A percentile compares a stretch with the other conserved stretches of the same genome.
Conservation (phyloP, 2,329 filamentous ascomycete species). For the Penicillium capsulatum region DNA sequence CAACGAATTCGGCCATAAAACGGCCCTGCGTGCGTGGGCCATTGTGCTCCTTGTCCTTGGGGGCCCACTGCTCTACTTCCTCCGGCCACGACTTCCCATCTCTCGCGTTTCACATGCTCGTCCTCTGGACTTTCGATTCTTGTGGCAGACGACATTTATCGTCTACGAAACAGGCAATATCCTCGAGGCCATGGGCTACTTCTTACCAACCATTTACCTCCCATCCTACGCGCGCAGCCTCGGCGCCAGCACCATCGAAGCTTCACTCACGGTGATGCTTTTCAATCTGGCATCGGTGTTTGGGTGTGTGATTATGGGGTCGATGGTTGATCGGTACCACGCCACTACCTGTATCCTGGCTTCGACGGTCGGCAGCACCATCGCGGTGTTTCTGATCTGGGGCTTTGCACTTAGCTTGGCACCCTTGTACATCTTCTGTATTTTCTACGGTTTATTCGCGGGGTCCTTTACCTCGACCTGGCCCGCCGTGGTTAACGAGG, state of each 20-base stretch:
- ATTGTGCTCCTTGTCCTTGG: slow-evolving; percentile 26
- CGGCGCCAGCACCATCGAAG: slow-evolving; percentile 19
- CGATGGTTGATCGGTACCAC: slow-evolving; percentile 42
- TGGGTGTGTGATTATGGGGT: slow-evolving; percentile 33
- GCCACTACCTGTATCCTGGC: slow-evolving; percentile 40
- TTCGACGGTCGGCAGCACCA: slow-evolving; percentile 39
- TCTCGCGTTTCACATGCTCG: slow-evolving; percentile 26
- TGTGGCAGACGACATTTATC: slow-evolving; percentile 37
- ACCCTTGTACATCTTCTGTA: slow-evolving; percentile 40
- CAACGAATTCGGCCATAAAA: slow-evolving; percentile 42
- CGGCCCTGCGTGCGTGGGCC: slow-evolving; percentile 44
- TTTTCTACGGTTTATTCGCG: slow-evolving; percentile 47
- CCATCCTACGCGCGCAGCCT: slow-evolving; percentile 37
- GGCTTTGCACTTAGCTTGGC: slow-evolving; percentile 44
- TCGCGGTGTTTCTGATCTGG: slow-evolving; percentile 47
- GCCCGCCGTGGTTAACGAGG: slow-evolving; percentile 45
- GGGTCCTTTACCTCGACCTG: slow-evolving; percentile 44
- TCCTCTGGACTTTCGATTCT: slow-evolving; percentile 40
- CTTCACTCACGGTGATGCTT: slow-evolving; percentile 30
- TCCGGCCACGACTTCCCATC: slow-evolving; percentile 43
- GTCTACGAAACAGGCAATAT: slow-evolving; percentile 48
- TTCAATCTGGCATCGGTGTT: slow-evolving; percentile 32
- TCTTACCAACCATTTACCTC: slow-evolving; percentile 38
- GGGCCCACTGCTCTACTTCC: slow-evolving; percentile 31
- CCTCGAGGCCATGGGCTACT: slow-evolving; percentile 35